Base-by-base conservation (phyloP, 176 grass and related monocot genomes). In the Panicum miliaceum region DNA sequence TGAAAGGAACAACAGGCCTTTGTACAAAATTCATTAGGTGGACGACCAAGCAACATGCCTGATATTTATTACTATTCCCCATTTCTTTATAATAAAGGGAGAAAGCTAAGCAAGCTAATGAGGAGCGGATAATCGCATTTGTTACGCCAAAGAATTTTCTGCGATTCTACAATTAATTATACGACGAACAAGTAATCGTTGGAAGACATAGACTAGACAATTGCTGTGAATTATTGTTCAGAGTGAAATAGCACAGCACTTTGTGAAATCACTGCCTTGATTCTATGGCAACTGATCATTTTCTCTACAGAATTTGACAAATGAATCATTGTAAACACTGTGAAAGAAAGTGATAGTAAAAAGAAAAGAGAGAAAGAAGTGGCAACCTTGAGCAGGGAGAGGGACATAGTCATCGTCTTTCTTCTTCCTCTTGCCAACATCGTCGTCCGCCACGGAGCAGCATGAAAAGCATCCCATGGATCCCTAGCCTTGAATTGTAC, bases 401-500 rank as follows among this genome's bases (percentile, higher is more conserved):
- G 82, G 66, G 65, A 67, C 64, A 43, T 79, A 84, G 71, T 75
- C 32, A 37, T 84, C 89, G 14, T 90, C 89, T 35, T 23, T 14
- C 84, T 90, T 90, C 84, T 90, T 90, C 75, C 69, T 87, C 38
- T 32, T 83, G 84, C 80, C 79, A 67, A 84, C 50, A 78, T 84
- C 75, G 45, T 87, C 79, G 36, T 81, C 79, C 0, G n/a, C 84
- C 40, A 70, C 84, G 15, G 75, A 46, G 61, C 73, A 90, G 75
- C 80, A 90, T 27, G 89, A 87, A 80, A 90, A 90, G 62, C 80
- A 90, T 2, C 80, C 89, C 89, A 90, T 90, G 32, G 40, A 13
- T 53, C 50, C 40, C 58, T 67, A 23, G 50, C 32, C 60, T 82
- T 72, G 20, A 64, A 77, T 6, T 4, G 37, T 20, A 61, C 71